A percentile compares a stretch with the other conserved stretches of the same genome.
Conservation (phyloP, 1,284 basidiomycete species). For the Cutaneotrichosporon cyanovorans region DNA sequence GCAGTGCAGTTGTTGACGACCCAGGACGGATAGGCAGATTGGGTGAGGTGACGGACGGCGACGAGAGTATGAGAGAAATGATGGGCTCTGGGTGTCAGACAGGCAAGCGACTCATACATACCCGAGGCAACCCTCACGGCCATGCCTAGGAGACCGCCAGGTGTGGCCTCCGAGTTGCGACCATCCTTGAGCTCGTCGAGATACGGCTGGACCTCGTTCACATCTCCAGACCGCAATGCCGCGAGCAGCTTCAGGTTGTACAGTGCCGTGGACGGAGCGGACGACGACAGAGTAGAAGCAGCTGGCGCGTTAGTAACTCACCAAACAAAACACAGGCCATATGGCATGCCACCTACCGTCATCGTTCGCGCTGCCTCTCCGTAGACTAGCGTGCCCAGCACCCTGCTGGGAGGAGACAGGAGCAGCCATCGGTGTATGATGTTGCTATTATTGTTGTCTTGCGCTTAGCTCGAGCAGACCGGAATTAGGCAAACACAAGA, state of each 20-base stretch:
- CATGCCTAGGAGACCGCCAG: constrained; percentile 70
- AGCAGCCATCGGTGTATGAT: no score
- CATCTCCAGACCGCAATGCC: constrained; percentile 68
- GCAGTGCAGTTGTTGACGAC: constrained; percentile 72
- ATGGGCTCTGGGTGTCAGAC: constrained; percentile 50
- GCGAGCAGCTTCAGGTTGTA: constrained; percentile 72
- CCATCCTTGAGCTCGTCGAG: constrained; percentile 62
- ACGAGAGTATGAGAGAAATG: constrained; percentile 60
- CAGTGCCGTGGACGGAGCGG: constrained; percentile 47
- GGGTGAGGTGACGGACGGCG: constrained; percentile 58
- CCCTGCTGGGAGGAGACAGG: no score
- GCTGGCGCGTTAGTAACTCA: constrained; percentile 1
- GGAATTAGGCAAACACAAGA: no score
- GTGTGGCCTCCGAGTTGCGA: constrained; percentile 50
- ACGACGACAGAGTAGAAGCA: constrained; percentile 4
- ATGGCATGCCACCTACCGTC: no score
- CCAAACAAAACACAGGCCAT: no score
- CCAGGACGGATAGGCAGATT: constrained; percentile 52
- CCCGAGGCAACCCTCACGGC: constrained; percentile 76
- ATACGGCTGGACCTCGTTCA: constrained; percentile 71
- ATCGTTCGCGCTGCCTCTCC: no score
- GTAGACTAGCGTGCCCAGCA: no score
- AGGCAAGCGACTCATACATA: no score
- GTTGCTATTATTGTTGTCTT: no score
- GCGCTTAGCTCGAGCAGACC: no score